Percentiles rank a stretch among this genome's conserved stretches.
Evolutionary conservation across 2,329 filamentous ascomycete genomes (phyloP).

Genomic region (Proliferodiscus dingleyae): DNA sequence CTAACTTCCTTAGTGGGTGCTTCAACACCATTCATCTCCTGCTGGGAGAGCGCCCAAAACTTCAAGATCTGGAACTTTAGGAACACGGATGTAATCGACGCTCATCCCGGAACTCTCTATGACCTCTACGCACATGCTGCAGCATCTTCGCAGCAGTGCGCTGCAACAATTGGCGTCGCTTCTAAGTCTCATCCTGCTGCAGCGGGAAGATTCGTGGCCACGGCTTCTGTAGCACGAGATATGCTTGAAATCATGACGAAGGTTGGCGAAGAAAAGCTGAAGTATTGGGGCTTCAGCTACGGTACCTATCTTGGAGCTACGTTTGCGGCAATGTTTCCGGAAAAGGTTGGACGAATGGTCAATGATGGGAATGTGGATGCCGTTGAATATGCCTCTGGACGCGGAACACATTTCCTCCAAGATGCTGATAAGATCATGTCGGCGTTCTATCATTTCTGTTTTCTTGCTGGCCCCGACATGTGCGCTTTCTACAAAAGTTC

Average conservation of each 20-base stretch:
- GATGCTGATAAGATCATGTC: conserved; percentile 26
- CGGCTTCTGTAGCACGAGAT: conserved; percentile 8
- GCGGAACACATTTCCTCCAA: conserved; percentile 39
- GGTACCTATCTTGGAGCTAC: conserved; percentile 41
- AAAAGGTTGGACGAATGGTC: conserved; percentile 37
- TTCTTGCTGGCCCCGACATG: conserved; percentile 28
- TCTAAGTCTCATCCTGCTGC: neutral
- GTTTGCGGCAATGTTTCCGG: conserved; percentile 41
- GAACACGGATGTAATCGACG: conserved; percentile 40
- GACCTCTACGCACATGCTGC: conserved; percentile 41
- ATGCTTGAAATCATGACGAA: conserved; percentile 9
- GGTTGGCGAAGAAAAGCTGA: neutral
- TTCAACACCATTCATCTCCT: conserved; percentile 11
- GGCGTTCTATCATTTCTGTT: conserved; percentile 26
- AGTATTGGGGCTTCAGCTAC: conserved; percentile 46
- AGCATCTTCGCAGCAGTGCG: conserved; percentile 36
- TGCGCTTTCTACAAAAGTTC: conserved; percentile 21
- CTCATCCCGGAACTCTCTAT: conserved; percentile 42
- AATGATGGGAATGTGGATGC: conserved; percentile 23
- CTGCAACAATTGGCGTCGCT: conserved; percentile 28
- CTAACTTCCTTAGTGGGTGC: conserved; percentile 9
- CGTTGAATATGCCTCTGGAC: conserved; percentile 23
- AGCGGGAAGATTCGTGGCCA: conserved; percentile 2
- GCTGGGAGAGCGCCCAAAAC: conserved; percentile 6
- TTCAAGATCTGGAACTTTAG: conserved; percentile 38